Evolutionary conservation across 805 yeast species (phyloP), one percentile per base, ranked within the genome.

Genomic region (Phaffomyces thermotolerans): DNA sequence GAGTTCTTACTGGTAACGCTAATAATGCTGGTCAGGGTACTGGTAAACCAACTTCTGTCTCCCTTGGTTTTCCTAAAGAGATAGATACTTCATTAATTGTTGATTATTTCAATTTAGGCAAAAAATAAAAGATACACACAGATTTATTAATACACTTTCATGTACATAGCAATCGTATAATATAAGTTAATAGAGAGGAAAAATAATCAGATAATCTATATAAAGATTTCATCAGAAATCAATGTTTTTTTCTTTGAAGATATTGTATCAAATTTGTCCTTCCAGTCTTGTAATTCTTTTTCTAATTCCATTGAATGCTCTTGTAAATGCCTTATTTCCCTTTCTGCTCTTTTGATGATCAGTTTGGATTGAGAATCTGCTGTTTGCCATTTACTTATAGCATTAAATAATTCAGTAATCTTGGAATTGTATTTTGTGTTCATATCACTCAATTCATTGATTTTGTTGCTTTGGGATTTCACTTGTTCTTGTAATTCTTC

Each of bases 21-120:
- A 54, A 59, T 36, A 68, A 67, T 45, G 41, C 41, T 6, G 75
- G 75, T 4, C 65, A 72, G 2, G 79, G 81, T 14, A 64, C 75
- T 8, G 82, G 85, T 3, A 70, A 68, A 47, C 93, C 97, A n/a
- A 84, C 96, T 1, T 70, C 89, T 27, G 93, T 89, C 8, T 77
- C 88, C 71, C 95, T 88, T 69, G 98, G 98, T 43, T 79, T 84
- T 42, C 75, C 95, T 56, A 89, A 80, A 36, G 66, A 77, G 12
- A 88, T 90, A 63, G 96, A 93, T 60, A 80, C 91, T 17, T 76
- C 76, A 22, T 74, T 65, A 12, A 78, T 81, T 22, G 66, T 87
- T 48, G 71, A 70, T 45, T 71, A 75, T 45, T 86, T 81, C 56
- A 97, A 96, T 0, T 68, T 90, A 48, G 58, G 58, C 6, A 53